These are phyloP conservation scores for Trichoderma koningiopsis DNA, from an alignment of 2,329 filamentous ascomycete species.

Conservation along the genomic window DNA sequence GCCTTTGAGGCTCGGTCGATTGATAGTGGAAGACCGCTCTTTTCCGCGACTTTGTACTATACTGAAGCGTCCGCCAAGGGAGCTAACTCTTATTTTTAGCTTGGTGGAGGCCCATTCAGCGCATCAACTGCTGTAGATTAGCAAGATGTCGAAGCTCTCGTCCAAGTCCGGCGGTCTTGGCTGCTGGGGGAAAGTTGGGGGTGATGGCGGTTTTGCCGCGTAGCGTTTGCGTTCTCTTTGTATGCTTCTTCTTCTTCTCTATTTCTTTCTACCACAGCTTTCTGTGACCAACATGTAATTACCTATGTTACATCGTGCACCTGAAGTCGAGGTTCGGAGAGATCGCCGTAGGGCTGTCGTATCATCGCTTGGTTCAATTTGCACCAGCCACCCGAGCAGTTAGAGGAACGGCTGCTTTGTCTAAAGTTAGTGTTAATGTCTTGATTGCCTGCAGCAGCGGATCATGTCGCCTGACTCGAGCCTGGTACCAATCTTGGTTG, in stretches of 20 bases:
- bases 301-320: not conserved
- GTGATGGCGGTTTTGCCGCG: not conserved
- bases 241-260: not conserved
- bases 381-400: not conserved
- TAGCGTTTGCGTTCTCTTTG: not conserved
- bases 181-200: conserved; percentile 2
- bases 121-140: not conserved
- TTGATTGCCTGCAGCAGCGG: not conserved
- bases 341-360: not conserved
- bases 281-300: not conserved
- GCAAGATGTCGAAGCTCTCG: not conserved
- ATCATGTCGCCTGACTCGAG: not conserved
- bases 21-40: conserved; percentile 9
- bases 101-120: not conserved
- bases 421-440: not conserved
- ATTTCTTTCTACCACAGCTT: not conserved
- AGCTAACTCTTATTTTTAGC: conserved; percentile 1
- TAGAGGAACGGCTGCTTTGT: not conserved
- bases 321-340: not conserved
- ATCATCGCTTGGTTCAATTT: not conserved
- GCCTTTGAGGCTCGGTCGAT: conserved; percentile 8
- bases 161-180: not conserved
- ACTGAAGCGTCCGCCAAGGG: not conserved
- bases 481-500: not conserved
- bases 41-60: not conserved